These are phyloP conservation scores for Paxillus involutus DNA, from an alignment of 768 basidiomycete species.

Conservation along the genomic window DNA sequence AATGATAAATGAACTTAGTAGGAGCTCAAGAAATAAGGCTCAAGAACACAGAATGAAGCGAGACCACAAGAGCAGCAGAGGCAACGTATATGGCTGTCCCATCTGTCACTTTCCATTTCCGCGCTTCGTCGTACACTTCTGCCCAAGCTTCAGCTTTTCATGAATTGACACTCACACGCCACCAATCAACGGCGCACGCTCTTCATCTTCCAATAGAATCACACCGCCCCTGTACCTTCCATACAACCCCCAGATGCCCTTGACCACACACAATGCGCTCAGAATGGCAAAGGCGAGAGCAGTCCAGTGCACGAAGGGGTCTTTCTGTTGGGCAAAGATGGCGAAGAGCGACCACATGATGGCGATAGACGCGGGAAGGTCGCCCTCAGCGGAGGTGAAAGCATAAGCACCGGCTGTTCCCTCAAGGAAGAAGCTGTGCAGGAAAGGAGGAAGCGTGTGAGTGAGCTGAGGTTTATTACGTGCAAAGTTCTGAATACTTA, in stretches of 20 bases:
- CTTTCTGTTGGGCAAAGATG: slow-evolving; percentile 77
- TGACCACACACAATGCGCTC: slow-evolving; percentile 80
- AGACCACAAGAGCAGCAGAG: neutral
- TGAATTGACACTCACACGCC: slow-evolving; percentile 16
- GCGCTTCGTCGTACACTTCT: neutral
- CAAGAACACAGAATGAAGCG: neutral
- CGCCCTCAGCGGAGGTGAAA: slow-evolving; percentile 87
- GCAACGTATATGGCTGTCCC: neutral
- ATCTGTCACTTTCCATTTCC: neutral
- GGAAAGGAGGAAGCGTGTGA: slow-evolving; percentile 5
- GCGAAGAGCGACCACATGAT: slow-evolving; percentile 94
- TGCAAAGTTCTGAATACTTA: slow-evolving; percentile 36
- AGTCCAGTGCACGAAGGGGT: slow-evolving; percentile 84
- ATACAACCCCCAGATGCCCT: slow-evolving; percentile 62
- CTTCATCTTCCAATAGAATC: slow-evolving; percentile 78
- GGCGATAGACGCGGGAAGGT: slow-evolving; percentile 88
- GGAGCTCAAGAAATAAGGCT: neutral
- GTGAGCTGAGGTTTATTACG: slow-evolving; percentile 1
- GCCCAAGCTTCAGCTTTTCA: neutral
- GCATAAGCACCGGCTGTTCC: slow-evolving; percentile 92
- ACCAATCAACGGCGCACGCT: slow-evolving; percentile 79
- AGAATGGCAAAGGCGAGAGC: slow-evolving; percentile 85
- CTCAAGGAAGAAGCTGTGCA: slow-evolving; percentile 81
- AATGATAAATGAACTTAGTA: neutral
- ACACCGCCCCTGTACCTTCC: slow-evolving; percentile 45